Base-by-base conservation (phyloP, 2,329 filamentous ascomycete genomes). In the Trichoderma atrobrunneum region DNA sequence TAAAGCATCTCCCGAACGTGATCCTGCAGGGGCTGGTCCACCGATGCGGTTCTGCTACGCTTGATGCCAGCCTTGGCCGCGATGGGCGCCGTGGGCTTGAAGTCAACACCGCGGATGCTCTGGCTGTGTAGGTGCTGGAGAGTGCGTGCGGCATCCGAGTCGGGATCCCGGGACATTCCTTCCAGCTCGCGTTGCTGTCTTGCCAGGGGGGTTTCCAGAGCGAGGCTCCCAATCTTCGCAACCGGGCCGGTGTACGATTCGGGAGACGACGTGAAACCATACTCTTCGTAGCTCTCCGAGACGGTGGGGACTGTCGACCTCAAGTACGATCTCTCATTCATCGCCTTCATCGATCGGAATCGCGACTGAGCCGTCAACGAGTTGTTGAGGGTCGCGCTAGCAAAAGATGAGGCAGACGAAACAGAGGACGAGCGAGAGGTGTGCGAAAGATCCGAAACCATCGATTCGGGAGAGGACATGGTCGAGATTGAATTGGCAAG, bases 391-490 rank as follows among this genome's bases (percentile, higher is more conserved):
- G 80, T 88, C 88, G 88, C 88, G 85, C 85, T 87, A 80, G 82
- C 86, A 82, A 88, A 81, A 72, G 87, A 89, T 75, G 88, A 90
- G 77, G 87, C 85, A 78, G 88, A 90, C 72, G 88, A 90, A 81
- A 90, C 88, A 21, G 89, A 91, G 78, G 89, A 90, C 67, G 88
- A 90, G 79, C 88, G 88, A 75, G 89, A 91, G 74, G 88, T 85
- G 73, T 86, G 86, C 72, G 87, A 90, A 72, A 84, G 83, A 78
- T 91, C 89, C 72, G 89, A 91, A 60, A 91, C 81, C 89, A 91
- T 91, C 70, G 89, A 91, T 78, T 91, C 89, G 74, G 89, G 89
- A 32, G 89, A 91, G 72, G 89, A 91, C 39, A 87, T 86, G 34
- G 87, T 88, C 30, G 89, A 91, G 76, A 89, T 83, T 21, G 89